Evolutionary conservation across 192 early-diverging fungal genomes (phyloP), one percentile per base, ranked within the genome.

Genomic region (Martensiomyces pterosporus): DNA sequence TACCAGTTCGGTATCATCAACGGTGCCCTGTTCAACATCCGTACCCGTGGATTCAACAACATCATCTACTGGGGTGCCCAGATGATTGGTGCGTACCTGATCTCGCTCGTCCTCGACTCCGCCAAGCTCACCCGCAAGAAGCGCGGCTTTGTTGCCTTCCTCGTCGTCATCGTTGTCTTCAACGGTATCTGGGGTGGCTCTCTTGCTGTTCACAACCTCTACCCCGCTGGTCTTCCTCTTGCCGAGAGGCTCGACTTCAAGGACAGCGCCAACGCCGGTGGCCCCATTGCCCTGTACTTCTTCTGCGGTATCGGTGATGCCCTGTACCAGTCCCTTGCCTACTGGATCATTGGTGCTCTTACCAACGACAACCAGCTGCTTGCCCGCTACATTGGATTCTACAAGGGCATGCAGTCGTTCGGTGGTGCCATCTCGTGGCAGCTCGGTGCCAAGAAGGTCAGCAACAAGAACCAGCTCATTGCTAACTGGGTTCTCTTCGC

Each of bases 341-440:
- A 94, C 82, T 94, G 89, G 89, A 53, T 94, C 22, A 83, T 94
- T 59, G 91, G 90, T 14, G 80, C 90, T 33, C 68, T 91, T 58
- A 83, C 88, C 9, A 92, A 92, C 67, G 85, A 94, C 65, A 78
- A 80, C 51, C 80, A 81, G 49, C 70, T 77, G 49, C 66, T 83
- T 41, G 78, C 88, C 16, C 80, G 85, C 39, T 90, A 85, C 51
- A 79, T 81, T 40, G 91, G 90, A 3, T 91, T 87, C 77, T 94
- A 94, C 84, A 94, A 94, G 81, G 86, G 84, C 43, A 84, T 90
- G 45, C 91, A 93, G 79, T 86, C 83, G 49, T 78, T 82, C 44
- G 85, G 80, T n/a, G 79, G 67, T 40, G 87, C 84, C 43, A 76
- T 89, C 26, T 75, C 83, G 3, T 84, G 85, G 80, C 82, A 85